Conservation (phyloP, 441 rosid species). For the Croton setiger region DNA sequence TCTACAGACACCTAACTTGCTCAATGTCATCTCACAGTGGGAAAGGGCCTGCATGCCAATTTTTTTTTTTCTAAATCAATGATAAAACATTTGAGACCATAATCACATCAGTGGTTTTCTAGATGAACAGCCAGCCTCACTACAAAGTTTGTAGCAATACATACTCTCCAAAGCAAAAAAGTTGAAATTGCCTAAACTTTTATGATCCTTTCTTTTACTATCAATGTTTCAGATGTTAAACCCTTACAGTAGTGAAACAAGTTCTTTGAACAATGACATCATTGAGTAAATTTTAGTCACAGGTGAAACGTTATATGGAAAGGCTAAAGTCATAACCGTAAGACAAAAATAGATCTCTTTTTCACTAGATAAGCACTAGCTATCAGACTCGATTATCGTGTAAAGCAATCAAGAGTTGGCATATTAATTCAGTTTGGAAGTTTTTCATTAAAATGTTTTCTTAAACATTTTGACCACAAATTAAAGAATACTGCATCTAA, state of each 20-base stretch:
- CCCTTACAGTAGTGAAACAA: background rate
- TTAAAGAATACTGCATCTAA: background rate
- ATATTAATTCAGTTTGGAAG: background rate
- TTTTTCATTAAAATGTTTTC: background rate
- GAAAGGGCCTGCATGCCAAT: conserved; percentile 64
- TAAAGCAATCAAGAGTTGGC: background rate
- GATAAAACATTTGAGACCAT: conserved; percentile 4
- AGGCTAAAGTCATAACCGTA: background rate
- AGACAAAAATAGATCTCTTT: background rate
- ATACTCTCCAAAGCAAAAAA: background rate
- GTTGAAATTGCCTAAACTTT: background rate
- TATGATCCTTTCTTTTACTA: background rate
- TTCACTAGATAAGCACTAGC: background rate
- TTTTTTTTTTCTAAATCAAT: conserved; percentile 12
- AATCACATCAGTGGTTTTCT: conserved; percentile 1
- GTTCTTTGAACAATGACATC: background rate
- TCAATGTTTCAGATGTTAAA: background rate
- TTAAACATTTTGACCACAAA: background rate
- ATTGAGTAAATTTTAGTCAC: too few species aligned
- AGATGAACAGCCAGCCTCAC: background rate
- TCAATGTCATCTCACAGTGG: conserved; percentile 72
- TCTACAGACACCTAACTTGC: conserved; percentile 54
- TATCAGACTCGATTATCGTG: background rate
- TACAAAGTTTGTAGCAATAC: background rate
- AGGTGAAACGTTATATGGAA: background rate